Conservation (phyloP, 2,329 filamentous ascomycete genomes). For the Dothideomycetidae sp. region DNA sequence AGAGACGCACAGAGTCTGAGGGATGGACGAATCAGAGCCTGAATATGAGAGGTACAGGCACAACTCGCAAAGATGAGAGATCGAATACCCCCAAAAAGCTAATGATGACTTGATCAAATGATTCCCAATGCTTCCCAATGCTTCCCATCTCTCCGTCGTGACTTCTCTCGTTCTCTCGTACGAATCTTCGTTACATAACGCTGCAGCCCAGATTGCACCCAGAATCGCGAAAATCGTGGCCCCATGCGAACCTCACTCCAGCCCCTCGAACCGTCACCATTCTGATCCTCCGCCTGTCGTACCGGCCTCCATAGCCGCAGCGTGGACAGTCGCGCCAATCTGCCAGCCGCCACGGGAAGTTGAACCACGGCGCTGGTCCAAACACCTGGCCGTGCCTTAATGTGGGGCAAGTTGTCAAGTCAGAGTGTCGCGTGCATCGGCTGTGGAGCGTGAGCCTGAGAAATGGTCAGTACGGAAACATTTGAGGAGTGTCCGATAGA, state of each 20-base stretch:
- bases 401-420: conserved; percentile 5
- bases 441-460: conserved; percentile 1
- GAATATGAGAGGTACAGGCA: too few species aligned
- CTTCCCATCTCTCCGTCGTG: too few species aligned
- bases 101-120: neutral
- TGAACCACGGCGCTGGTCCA: conserved; percentile 4
- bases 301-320: neutral
- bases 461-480: neutral
- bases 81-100: neutral
- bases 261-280: conserved; percentile 5
- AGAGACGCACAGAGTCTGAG: too few species aligned
- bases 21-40: too few species aligned
- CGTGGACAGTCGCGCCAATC: conserved; percentile 2
- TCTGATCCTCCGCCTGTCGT: conserved; percentile 1
- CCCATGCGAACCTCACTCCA: conserved; percentile 4
- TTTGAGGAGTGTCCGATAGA: neutral
- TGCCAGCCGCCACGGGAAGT: conserved; percentile 5
- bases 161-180: too few species aligned
- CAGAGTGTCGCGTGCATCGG: conserved; percentile 1
- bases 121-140: too few species aligned
- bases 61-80: neutral
- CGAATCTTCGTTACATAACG: conserved; percentile 3
- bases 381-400: neutral
- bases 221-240: neutral
- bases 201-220: conserved; percentile 1